A percentile compares a stretch with the other conserved stretches of the same genome.
phyloP scores from a whole-genome alignment of 2,329 filamentous ascomycete species.

The Talaromyces sp. region DNA sequence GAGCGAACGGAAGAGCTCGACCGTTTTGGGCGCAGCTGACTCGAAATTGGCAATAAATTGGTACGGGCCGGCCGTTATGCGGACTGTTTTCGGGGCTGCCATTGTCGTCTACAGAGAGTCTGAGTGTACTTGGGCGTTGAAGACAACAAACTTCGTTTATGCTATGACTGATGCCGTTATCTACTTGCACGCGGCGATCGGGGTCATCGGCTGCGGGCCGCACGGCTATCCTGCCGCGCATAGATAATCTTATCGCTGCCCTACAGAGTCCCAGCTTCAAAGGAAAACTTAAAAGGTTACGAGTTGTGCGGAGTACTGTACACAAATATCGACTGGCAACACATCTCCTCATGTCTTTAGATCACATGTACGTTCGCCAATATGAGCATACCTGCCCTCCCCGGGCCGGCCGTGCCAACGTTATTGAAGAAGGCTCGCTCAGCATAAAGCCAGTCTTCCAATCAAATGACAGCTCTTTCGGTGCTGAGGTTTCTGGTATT shows the following conservation, averaged over 20 bases:
- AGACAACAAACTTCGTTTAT: background rate
- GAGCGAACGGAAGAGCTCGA: constrained; percentile 20
- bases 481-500: constrained; percentile 17
- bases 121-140: background rate
- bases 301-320: background rate
- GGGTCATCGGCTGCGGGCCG: constrained; percentile 15
- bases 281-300: too few relatives aligned
- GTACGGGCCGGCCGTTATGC: constrained; percentile 18
- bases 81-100: constrained; percentile 1
- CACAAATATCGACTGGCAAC: background rate
- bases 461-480: constrained; percentile 9
- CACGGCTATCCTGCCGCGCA: constrained; percentile 10
- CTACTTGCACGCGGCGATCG: background rate
- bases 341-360: background rate
- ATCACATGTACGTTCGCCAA: constrained; percentile 14
- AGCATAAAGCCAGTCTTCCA: constrained; percentile 13
- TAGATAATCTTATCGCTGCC: constrained; percentile 1
- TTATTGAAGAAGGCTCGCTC: constrained; percentile 11
- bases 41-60: constrained; percentile 18
- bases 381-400: constrained; percentile 17
- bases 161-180: background rate
- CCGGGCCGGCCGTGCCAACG: background rate
- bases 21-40: constrained; percentile 23
- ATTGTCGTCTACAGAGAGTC: constrained; percentile 1
- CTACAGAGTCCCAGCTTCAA: background rate